phyloP scores from a whole-genome alignment of 2,329 filamentous ascomycete genomes.

The Claviceps monticola region DNA sequence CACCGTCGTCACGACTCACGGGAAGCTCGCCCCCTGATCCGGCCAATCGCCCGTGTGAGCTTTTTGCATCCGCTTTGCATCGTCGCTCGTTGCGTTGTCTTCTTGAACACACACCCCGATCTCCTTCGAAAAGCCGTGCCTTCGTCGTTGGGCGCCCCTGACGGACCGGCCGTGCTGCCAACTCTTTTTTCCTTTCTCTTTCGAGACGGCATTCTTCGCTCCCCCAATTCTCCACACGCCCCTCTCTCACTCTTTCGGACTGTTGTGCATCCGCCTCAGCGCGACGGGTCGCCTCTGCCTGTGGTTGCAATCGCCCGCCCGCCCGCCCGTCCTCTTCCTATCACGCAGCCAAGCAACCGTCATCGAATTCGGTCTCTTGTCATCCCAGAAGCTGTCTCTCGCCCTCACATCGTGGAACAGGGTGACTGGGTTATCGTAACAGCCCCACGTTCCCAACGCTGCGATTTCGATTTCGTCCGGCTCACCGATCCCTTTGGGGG shows the following conservation, averaged over 20 bases:
- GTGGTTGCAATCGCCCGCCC: conserved; percentile 2
- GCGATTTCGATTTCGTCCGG: conserved; percentile 18
- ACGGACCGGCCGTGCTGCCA: conserved; percentile 7
- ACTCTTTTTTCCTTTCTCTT: neutral
- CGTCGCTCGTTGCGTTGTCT: conserved; percentile 3
- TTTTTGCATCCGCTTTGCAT: conserved; percentile 6
- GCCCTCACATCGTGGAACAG: conserved; percentile 13
- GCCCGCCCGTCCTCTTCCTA: neutral
- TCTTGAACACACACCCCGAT: conserved; percentile 5
- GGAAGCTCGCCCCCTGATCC: conserved; percentile 7
- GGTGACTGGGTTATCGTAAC: conserved; percentile 20
- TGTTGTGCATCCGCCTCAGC: conserved; percentile 2
- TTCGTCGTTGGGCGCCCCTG: conserved; percentile 9
- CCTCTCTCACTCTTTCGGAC: neutral
- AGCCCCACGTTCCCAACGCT: conserved; percentile 15
- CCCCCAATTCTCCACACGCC: conserved; percentile 2
- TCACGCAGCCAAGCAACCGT: conserved; percentile 2
- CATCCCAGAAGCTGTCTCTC: conserved; percentile 7
- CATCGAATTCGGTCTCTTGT: conserved; percentile 6
- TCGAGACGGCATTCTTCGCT: neutral
- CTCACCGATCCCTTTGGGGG: conserved; percentile 21
- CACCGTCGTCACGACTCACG: conserved; percentile 6
- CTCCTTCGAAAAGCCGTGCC: conserved; percentile 4
- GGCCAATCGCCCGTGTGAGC: conserved; percentile 7
- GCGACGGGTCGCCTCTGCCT: conserved; percentile 1